A percentile compares a stretch with the other conserved stretches of the same genome.
phyloP scores from a whole-genome alignment of 2,329 filamentous ascomycete species.

The Emergomyces orientalis region DNA sequence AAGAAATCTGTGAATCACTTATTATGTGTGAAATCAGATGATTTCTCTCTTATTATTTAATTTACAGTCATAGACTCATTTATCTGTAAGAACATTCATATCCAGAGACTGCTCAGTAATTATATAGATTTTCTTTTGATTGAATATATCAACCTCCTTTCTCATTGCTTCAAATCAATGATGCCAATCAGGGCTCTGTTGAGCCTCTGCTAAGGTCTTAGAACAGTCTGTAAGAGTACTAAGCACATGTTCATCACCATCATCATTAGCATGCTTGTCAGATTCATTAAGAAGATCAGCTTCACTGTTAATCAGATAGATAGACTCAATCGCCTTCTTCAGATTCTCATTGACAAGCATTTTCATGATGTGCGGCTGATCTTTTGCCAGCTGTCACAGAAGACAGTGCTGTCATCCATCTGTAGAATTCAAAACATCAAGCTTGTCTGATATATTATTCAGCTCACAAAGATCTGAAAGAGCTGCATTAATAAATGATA shows the following conservation, averaged over 20 bases:
- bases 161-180: background rate
- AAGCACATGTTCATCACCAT: background rate
- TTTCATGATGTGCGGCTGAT: background rate
- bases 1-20: background rate
- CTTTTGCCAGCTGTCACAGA: background rate
- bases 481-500: too few relatives aligned
- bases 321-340: background rate
- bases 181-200: background rate
- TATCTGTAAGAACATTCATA: too few relatives aligned
- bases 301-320: background rate
- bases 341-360: background rate
- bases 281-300: too few relatives aligned
- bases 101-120: too few relatives aligned
- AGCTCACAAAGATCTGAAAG: too few relatives aligned
- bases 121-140: too few relatives aligned
- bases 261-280: background rate
- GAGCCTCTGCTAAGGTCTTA: background rate
- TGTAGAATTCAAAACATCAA: background rate
- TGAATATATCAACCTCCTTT: background rate
- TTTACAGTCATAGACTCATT: background rate
- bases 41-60: background rate
- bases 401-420: background rate
- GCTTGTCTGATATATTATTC: too few relatives aligned
- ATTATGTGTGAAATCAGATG: background rate
- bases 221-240: background rate